A percentile compares a stretch with the other conserved stretches of the same genome.
phyloP scores from a whole-genome alignment of 495 filamentous ascomycete genomes.

The Xylaria nigripes region DNA sequence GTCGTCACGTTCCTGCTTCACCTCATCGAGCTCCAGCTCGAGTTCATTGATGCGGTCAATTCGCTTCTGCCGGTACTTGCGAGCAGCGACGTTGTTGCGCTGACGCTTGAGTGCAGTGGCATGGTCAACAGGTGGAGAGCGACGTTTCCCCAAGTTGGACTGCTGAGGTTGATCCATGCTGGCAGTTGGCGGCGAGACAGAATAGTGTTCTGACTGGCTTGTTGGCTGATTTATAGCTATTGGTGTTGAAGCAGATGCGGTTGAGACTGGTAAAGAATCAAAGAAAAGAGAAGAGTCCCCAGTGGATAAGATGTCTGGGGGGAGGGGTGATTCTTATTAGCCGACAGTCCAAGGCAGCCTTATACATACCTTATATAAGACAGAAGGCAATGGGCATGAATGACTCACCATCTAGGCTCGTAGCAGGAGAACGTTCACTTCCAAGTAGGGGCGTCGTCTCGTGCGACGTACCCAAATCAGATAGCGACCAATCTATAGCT shows the following conservation, averaged over 20 bases:
- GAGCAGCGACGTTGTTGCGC: slow-evolving; percentile 61
- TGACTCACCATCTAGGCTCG: slow-evolving; percentile 21
- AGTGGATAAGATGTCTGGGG: slow-evolving; percentile 11
- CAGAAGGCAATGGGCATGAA: not conserved
- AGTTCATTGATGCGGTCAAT: slow-evolving; percentile 58
- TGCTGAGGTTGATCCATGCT: slow-evolving; percentile 11
- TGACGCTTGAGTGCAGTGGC: slow-evolving; percentile 44
- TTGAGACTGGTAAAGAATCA: slow-evolving; percentile 11
- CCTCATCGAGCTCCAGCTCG: slow-evolving; percentile 50
- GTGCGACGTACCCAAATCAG: slow-evolving; percentile 17
- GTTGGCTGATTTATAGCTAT: not conserved
- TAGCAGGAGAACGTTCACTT: slow-evolving; percentile 15
- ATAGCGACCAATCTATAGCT: slow-evolving; percentile 21
- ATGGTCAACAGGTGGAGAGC: slow-evolving; percentile 19
- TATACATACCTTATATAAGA: not conserved
- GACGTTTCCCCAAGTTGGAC: slow-evolving; percentile 7
- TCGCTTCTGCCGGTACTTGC: slow-evolving; percentile 63
- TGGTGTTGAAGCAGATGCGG: slow-evolving; percentile 7
- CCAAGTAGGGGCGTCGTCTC: slow-evolving; percentile 18
- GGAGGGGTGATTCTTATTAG: not conserved
- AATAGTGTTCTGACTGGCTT: slow-evolving; percentile 9
- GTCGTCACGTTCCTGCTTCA: slow-evolving; percentile 56
- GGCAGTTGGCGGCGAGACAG: slow-evolving; percentile 12
- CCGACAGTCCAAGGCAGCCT: not conserved
- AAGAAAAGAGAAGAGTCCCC: slow-evolving; percentile 17